Percentiles rank a stretch among this genome's conserved stretches.
phyloP scores from a whole-genome alignment of 768 basidiomycete species.

The Pholiota molesta region DNA sequence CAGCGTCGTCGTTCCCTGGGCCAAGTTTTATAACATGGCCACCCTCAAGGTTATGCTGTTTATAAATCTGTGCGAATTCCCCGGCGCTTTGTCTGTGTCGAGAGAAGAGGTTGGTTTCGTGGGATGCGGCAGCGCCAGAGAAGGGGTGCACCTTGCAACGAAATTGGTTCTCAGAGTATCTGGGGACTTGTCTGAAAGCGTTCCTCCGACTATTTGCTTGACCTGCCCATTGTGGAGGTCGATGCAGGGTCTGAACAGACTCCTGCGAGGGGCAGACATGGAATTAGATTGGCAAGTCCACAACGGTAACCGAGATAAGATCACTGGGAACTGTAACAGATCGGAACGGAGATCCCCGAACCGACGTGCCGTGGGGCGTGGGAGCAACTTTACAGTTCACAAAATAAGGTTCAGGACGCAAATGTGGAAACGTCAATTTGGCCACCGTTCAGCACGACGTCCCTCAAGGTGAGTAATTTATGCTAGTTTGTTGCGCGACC shows the following conservation, averaged over 20 bases:
- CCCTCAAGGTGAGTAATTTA: constrained; percentile 44
- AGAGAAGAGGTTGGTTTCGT: constrained; percentile 12
- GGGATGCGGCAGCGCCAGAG: not conserved
- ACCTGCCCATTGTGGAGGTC: constrained; percentile 96
- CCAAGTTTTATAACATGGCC: constrained; percentile 98
- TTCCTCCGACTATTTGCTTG: constrained; percentile 98
- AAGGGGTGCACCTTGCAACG: constrained; percentile 70
- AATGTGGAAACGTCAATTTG: constrained; percentile 30
- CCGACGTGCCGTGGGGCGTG: constrained; percentile 26
- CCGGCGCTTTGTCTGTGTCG: constrained; percentile 68
- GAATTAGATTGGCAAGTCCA: not conserved
- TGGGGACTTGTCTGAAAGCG: constrained; percentile 71
- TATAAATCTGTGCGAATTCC: constrained; percentile 83
- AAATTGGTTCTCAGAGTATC: constrained; percentile 83
- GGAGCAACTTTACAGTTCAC: constrained; percentile 45
- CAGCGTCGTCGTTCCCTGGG: constrained; percentile 87
- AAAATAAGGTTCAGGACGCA: constrained; percentile 48
- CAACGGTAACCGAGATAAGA: constrained; percentile 13
- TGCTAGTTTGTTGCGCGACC: constrained; percentile 19
- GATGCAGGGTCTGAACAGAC: constrained; percentile 89
- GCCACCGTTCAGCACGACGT: constrained; percentile 43
- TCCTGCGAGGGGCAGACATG: constrained; percentile 38
- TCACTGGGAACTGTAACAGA: not conserved
- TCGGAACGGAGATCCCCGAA: constrained; percentile 15
- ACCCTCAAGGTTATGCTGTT: constrained; percentile 65